Conservation (phyloP, 345 rosid genomes). For the Eucalyptus curtisii region DNA sequence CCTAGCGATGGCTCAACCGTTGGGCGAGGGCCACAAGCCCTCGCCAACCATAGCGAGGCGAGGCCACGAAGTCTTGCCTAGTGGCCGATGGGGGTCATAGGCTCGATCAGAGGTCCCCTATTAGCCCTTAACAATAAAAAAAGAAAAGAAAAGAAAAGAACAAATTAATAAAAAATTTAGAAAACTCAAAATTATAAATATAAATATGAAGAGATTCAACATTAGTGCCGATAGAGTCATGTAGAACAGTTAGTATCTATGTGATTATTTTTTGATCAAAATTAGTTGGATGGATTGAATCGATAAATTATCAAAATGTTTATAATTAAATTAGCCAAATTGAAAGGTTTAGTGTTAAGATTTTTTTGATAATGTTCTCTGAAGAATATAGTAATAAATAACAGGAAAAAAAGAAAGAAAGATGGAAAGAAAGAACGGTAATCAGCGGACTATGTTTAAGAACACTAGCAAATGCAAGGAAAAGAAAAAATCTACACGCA, state of each 20-base stretch:
- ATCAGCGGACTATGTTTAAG: not conserved
- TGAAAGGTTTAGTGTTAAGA: rapidly evolving
- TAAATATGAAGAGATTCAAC: not conserved
- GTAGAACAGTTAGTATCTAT: rapidly evolving
- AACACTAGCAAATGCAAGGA: not conserved
- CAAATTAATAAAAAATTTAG: no score
- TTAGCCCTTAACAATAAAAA: no score
- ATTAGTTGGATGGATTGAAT: rapidly evolving
- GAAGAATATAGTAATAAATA: rapidly evolving
- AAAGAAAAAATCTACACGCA: not conserved
- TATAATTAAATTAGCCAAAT: no score
- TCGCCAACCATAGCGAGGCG: rapidly evolving
- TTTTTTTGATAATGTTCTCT: not conserved
- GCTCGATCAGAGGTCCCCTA: no score
- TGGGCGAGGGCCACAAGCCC: not conserved
- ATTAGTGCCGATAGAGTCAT: no score
- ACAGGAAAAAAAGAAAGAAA: rapidly evolving
- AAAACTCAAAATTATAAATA: no score
- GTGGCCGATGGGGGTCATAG: not conserved
- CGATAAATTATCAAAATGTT: rapidly evolving
- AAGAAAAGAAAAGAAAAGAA: no score
- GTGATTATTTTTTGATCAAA: rapidly evolving
- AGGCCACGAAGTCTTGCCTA: rapidly evolving
- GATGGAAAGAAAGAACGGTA: rapidly evolving
- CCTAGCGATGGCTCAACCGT: rapidly evolving